Evolutionary conservation across 176 grass and related monocot genomes (phyloP), one percentile per base, ranked within the genome.

Genomic region (Musa beccarii): DNA sequence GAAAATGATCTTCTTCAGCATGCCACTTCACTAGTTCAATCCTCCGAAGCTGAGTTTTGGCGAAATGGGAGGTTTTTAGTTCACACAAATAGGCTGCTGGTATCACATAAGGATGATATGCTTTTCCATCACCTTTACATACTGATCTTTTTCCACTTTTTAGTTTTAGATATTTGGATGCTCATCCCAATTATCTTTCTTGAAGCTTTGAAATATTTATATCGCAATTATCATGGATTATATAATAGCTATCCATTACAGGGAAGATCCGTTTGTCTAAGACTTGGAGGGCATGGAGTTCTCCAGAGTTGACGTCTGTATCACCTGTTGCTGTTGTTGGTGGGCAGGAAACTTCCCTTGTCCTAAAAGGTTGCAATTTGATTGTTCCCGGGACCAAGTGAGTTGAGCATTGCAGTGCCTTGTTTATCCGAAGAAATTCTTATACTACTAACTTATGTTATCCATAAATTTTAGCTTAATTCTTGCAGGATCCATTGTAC

Each of bases 221-320:
- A 20, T 34, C 77, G n/a, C 34, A 50, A 66, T 80, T 80, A 72
- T 6, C 19, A 55, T 64, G 23, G n/a, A 56, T 52, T 1, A 19
- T 72, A 73, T 51, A 55, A 62, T 76, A 10, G 49, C 56, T 53
- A 55, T 22, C 49, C 79, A 71, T 83, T 80, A 53, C 82, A 99
- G 96, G 96, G 77, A 83, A 73, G 79, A 86, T 86, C 62, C 84
- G 81, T 26, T 52, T 95, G 69, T 99, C 91, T 7, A 99, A 99
- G 81, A 92, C 96, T 63, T 99, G 96, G 96, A 89, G 83, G 71
- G 89, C 91, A 43, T 99, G 91, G 96, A 95, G 86, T 87, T 87
- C 91, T 72, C 96, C 91, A 20, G 96, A 95, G 79, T 83, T 99
- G 86, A 93, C 85, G 51, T 85, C 88, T 73, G 90, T 95, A 59